Base-by-base conservation (phyloP, 225 moss, liverwort and hornwort genomes). In the Straminergon stramineum region DNA sequence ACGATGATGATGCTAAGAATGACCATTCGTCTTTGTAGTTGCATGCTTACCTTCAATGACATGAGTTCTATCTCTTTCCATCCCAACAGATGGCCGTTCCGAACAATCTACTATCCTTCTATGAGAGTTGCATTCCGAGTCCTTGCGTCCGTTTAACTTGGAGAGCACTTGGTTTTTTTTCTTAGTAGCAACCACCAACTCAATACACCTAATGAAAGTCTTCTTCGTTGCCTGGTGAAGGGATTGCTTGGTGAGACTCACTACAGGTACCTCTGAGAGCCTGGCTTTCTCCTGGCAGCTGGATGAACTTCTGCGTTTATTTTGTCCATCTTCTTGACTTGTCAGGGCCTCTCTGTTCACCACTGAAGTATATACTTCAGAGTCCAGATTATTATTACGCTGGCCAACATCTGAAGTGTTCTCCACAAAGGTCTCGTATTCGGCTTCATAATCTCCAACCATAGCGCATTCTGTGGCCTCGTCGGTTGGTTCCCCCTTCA, bases 381-480 rank as follows among this genome's bases (percentile, higher is more conserved):
- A 73, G 48, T 83, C 62, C 27, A 74, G 6, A 55, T 75, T 85
- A 32, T 60, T 66, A 82, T 70, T 79, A 51, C 63, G 87, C 55
- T 69, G 45, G 18, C 86, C 81, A 48, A 85, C 90, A 63, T 89
- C 66, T 69, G 68, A 79, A 64, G 93, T 84, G 48, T 89, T 89
- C 68, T 94, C 94, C 37, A 94, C 90, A 75, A 94, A 94, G 9
- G 88, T 94, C 91, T 93, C 92, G 37, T 94, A 94, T 71, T 94
- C 93, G 3, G 90, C 93, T 93, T 93, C 91, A 85, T 90, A 94
- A 80, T 92, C 90, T 86, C 87, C 86, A 83, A 79, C 86, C 86
- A 87, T n/a, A 71, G 91, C 65, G 39, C 88, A 63, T 78, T 87
- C 73, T 70, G 70, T 75, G 8, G 31, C 65, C 60, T 88, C 85